Evolutionary conservation across 2,329 filamentous ascomycete genomes (phyloP), one percentile per base, ranked within the genome.

Genomic region (Fusarium oxysporum): DNA sequence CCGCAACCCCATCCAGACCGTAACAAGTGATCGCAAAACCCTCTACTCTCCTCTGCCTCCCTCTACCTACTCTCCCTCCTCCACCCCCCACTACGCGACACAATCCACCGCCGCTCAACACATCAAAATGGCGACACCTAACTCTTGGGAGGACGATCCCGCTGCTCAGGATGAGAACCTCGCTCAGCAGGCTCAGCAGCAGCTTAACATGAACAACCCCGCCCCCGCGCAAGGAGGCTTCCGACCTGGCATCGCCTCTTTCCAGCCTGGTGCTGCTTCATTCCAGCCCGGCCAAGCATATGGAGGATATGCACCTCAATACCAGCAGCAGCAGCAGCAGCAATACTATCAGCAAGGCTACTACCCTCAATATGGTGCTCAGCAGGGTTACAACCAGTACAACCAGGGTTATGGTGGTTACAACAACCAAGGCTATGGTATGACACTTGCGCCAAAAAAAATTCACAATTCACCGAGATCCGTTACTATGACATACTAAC

Each of bases 121-220:
- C 63, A 55, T 68, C 76, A 87, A 62, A 80, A 97, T 97, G 95
- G 92, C 95, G 78, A 91, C 95, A 83, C 93, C 94, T 79, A 95
- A 97, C 83, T 97, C 95, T 71, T 98, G 96, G 93, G 95, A 98
- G 85, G 94, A 97, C 80, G 93, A 95, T 79, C 91, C 92, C 79
- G 87, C 92, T 62, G 91, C 90, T 72, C 92, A 94, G 86, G 92
- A 95, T 78, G 92, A 93, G 78, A 90, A 90, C 81, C 90, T 97
- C 82, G 90, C 93, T 71, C 91, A 91, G 78, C 93, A 95, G 86
- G 85, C 93, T 41, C 90, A 92, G 78, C 90, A 92, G 82, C 91
- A 92, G 81, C 88, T 95, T 82, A 94, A 94, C 82, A 81, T 95
- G 79, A 93, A 92, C 81, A 93, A 92, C 81, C 85, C 81, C 73